These are phyloP conservation scores for Fomitopsis betulina DNA, from an alignment of 1,284 basidiomycete genomes.

Conservation along the genomic window DNA sequence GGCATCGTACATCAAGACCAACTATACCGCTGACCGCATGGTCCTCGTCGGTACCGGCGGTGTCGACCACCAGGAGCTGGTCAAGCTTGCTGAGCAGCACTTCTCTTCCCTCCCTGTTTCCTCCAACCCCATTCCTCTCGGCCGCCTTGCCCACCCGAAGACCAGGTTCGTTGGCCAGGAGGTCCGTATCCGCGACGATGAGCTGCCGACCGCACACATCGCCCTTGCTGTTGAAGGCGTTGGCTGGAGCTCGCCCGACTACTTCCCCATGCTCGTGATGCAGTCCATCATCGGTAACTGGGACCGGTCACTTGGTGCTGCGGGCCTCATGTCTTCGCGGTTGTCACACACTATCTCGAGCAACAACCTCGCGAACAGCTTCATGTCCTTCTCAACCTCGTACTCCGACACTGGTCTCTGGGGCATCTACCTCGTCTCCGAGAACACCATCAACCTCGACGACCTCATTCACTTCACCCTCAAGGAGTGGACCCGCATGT, in stretches of 20 bases:
- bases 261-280: conserved; percentile 99
- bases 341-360: conserved; percentile 90
- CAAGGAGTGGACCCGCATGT: conserved; percentile 97
- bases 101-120: conserved; percentile 90
- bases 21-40: conserved; percentile 99
- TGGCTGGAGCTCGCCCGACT: conserved; percentile 96
- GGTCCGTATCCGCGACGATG: conserved; percentile 94
- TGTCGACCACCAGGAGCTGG: conserved; percentile 89
- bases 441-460: conserved; percentile 92
- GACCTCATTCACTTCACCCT: conserved; percentile 94
- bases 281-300: conserved; percentile 99
- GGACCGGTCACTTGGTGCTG: conserved; percentile 95
- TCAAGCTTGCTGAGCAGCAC: conserved; percentile 93
- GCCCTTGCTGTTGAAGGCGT: conserved; percentile 98
- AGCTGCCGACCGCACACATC: conserved; percentile 84
- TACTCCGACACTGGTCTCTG: conserved; percentile 99
- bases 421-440: conserved; percentile 97
- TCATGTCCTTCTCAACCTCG: conserved; percentile 99
- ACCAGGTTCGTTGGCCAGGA: conserved; percentile 92
- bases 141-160: conserved; percentile 70
- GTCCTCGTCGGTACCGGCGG: conserved; percentile 97
- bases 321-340: conserved; percentile 85
- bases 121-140: conserved; percentile 84
- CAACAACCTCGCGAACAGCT: conserved; percentile 98
- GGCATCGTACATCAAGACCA: conserved; percentile 89